These are phyloP conservation scores for Zygosaccharomyces gambellarensis DNA, from an alignment of 805 yeast species.

Conservation along the genomic window DNA sequence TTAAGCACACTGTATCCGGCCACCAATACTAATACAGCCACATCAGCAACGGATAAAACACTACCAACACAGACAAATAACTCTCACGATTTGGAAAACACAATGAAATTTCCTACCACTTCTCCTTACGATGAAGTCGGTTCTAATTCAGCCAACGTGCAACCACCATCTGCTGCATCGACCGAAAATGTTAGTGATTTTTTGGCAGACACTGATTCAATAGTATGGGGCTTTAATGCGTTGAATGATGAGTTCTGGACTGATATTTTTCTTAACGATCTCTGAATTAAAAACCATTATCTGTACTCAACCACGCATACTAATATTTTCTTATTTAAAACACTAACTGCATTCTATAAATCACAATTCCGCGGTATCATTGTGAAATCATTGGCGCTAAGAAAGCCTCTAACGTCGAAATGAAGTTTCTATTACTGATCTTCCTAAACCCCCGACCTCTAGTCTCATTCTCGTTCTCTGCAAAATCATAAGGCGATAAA, in stretches of 20 bases:
- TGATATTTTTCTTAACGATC: constrained; percentile 35
- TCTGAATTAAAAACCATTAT: constrained; percentile 8
- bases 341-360: neutral
- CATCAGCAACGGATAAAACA: neutral
- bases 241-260: constrained; percentile 71
- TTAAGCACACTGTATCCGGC: neutral
- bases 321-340: neutral
- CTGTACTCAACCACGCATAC: neutral
- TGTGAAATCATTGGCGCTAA: constrained; percentile 29
- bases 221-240: constrained; percentile 48
- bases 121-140: constrained; percentile 18
- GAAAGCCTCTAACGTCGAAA: constrained; percentile 27
- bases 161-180: constrained; percentile 40
- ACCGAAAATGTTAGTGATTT: constrained; percentile 30
- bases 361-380: neutral
- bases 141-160: constrained; percentile 36
- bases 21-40: neutral
- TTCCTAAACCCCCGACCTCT: constrained; percentile 34
- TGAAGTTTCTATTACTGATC: constrained; percentile 29
- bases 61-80: neutral
- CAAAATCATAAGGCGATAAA: constrained; percentile 32
- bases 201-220: constrained; percentile 35
- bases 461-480: constrained; percentile 26
- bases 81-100: neutral
- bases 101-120: neutral